Base-by-base conservation (phyloP, 2,329 filamentous ascomycete genomes). In the Anisogramma anomala region DNA sequence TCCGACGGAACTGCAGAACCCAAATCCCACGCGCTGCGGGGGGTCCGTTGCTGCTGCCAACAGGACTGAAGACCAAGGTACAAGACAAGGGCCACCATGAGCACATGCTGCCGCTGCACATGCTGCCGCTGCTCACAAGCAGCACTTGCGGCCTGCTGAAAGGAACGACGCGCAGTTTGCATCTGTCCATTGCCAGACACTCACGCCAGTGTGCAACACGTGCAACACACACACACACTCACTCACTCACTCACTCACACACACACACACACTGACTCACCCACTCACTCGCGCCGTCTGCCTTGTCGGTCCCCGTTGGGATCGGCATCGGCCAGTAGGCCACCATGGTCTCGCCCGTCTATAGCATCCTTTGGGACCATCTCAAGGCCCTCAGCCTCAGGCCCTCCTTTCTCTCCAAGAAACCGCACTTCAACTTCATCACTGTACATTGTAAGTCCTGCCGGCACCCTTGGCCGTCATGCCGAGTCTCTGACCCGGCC, bases 371-470 rank as follows among this genome's bases (percentile, higher is more conserved):
- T 31, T 61, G 62, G 62, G 57, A 55, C 27, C 64, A 70, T 52
- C 43, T 74, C 46, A 64, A 62, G 57, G 58, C 64, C 43, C 53
- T 74, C 48, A 74, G 71, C 43, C 53, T 74, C 48, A 74, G 71
- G 53, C 74, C 73, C 3, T 65, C 71, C 13, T 76, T 79, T 48
- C 51, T 77, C 20, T 69, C 71, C 39, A 74, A 69, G 53, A 69
- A 72, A 52, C 80, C 77, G 13, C 75, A 79, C 50, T 81, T 88
- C 61, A 87, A 84, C 63, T 93, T 89, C 58, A 87, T 91, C 46
- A 79, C 79, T 1, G 68, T 77, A 13, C 85, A 93, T 55, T 93
- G 82, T 84, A 63, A 60, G 76, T 67, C 33, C 31, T 22, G 3
- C 7, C 18, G 11, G 5, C 11, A 27, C 13, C 18, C 20, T 17